Base-by-base conservation (phyloP, 2,329 filamentous ascomycete genomes). In the Corniculantispora saksenae region DNA sequence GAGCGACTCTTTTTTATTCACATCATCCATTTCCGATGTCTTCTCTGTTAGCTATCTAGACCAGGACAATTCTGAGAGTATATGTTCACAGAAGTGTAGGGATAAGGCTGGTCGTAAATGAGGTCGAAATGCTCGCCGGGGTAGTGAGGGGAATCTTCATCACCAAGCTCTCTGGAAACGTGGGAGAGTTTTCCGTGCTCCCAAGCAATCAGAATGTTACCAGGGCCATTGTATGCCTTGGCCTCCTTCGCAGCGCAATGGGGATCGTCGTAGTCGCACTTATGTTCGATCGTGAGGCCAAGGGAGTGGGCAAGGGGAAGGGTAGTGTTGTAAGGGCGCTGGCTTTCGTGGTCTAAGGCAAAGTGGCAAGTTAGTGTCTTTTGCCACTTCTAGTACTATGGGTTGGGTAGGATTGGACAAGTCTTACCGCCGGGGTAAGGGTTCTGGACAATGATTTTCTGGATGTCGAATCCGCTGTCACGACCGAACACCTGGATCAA, bases 361-460 rank as follows among this genome's bases (percentile, higher is more conserved):
- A 54, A 21, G 21, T 13, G 48, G 35, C 9, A 25, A 23, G 29
- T 60, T 40, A 61, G 47, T 6, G 35, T 40, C n/a, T 15, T 47
- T 25, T 40, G 7, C 29, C 4, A 12, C 32, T 35, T 1, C 6
- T 9, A 19, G 19, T n/a, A 7, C 9, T 50, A 7, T 43, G 2
- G 2, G 17, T 23, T 17, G 25, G 15, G n/a, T 35, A 43, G 40
- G 21, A 19, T 17, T 9, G 29, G n/a, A 17, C 19, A 19, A 29
- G 29, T 61, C 71, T 56, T 66, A 82, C 80, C 71, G 1, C 72
- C 63, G 13, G 56, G 73, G 72, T 85, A 80, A 3, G 82, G 83
- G 13, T 75, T 78, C 72, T 84, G 74, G 0, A 84, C 84, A 74
- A 88, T 79, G 60, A 87, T 86, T 66, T 85, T 78, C 2, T 78